Conservation (phyloP, 176 grass and related monocot species). For the Typha latifolia region DNA sequence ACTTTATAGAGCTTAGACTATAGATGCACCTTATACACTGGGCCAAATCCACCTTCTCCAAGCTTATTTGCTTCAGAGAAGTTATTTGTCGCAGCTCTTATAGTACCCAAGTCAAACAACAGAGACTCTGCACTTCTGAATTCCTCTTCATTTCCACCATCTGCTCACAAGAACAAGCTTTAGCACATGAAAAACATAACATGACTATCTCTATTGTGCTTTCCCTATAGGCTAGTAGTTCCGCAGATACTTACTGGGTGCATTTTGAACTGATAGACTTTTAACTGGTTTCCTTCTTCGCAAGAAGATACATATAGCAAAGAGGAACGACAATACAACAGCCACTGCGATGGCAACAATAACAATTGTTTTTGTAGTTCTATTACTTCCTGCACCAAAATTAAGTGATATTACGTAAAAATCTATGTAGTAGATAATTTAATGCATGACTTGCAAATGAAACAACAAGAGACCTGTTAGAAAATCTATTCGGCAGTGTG, state of each 20-base stretch:
- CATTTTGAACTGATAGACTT: not conserved
- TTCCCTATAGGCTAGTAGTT: not conserved
- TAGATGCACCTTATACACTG: constrained; percentile 41
- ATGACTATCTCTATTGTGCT: not conserved
- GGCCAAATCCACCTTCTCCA: constrained; percentile 48
- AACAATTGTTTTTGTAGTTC: constrained; percentile 8
- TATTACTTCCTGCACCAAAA: not conserved
- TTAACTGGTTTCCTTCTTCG: not conserved
- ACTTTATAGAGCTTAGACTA: not conserved
- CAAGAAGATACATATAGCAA: constrained; percentile 4
- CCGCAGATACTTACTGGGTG: not conserved
- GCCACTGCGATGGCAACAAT: constrained; percentile 15
- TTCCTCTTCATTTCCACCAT: constrained; percentile 14
- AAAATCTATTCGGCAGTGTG: too few relatives aligned
- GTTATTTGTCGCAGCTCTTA: constrained; percentile 32
- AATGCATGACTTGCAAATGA: too few relatives aligned
- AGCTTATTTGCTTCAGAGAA: constrained; percentile 56
- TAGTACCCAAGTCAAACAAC: constrained; percentile 26
- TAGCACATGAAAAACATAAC: not conserved
- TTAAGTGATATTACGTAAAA: not conserved
- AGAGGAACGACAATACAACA: constrained; percentile 17
- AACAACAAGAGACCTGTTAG: too few relatives aligned
- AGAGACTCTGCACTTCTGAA: constrained; percentile 15
- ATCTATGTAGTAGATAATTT: too few relatives aligned
- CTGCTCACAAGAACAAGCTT: too few relatives aligned